Evolutionary conservation across 495 filamentous ascomycete species (phyloP), one percentile per base, ranked within the genome.

Genomic region (Daldinia bambusicola): DNA sequence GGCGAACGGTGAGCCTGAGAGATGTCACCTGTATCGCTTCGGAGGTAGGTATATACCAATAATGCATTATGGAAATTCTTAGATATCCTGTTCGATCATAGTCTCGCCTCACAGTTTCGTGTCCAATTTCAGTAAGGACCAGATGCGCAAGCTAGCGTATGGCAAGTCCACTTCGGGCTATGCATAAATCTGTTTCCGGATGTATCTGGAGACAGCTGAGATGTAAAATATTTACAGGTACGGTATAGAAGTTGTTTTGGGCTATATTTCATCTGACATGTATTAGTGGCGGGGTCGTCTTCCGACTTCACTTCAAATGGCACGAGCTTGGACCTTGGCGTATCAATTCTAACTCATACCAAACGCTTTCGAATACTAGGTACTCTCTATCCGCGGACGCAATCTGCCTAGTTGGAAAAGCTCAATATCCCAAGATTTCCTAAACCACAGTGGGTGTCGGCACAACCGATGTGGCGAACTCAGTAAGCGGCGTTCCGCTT

Each of bases 1-100:
- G 74, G 74, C 20, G 70, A 76, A 53, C 48, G 67, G 26, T 76
- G 45, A 62, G 45, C 22, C 5, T 51, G 10, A 2, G 10, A n/a
- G 20, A 45, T 6, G 55, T 12, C 26, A 26, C 32, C 18, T 48
- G 14, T 45, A 62, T 52, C 50, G 63, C 12, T 48, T 61, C 16
- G 58, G 31, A 34, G 64, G 51, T 69, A 68, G 56, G 43, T 61
- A 72, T 53, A 65, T 63, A 56, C 38, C 34, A 66, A 43, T 66
- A 72, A 72, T 53, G 43, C 53, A 41, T 67, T 50, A 53, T 8
- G 50, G 13, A 22, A 34, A 53, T 38, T 43, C 31, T 51, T 22
- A 3, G 18, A 8, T 22, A 20, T 48, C 43, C 8, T 48, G 12
- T 48, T 48, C 18, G 3, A 12, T 7, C 9, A 22, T 20, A 6